Conservation (phyloP, 257 asterid species). For the Solanum chiquidenum region DNA sequence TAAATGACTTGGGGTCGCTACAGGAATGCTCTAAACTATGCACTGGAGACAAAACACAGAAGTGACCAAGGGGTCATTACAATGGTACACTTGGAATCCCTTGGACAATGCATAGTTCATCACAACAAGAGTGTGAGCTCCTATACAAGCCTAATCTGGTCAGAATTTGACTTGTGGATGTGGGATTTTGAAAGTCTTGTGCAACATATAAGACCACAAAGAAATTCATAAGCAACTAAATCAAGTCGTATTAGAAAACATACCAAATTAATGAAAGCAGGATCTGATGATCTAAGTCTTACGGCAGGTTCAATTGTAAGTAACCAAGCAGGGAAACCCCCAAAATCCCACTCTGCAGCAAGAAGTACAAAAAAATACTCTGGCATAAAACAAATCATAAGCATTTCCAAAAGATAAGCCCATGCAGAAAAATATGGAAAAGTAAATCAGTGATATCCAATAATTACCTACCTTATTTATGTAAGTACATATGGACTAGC, state of each 20-base stretch:
- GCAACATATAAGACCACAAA: background rate
- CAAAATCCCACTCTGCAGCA: conserved; percentile 93
- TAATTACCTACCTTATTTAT: background rate
- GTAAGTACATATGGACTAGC: background rate
- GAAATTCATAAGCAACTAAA: background rate
- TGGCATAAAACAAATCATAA: background rate
- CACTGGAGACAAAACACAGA: too few species aligned
- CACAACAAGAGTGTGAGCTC: background rate
- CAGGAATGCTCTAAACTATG: too few species aligned
- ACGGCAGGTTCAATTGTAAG: conserved; percentile 73
- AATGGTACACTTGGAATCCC: background rate
- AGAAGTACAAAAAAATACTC: background rate
- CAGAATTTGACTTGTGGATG: background rate
- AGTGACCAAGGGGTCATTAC: background rate
- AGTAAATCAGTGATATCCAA: background rate
- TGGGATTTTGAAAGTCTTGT: background rate
- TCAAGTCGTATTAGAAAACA: background rate
- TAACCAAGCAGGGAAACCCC: conserved; percentile 97
- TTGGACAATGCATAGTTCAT: background rate
- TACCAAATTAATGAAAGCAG: conserved; percentile 69
- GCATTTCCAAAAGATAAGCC: background rate
- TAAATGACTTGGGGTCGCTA: too few species aligned
- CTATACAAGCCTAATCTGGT: background rate
- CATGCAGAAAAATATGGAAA: background rate
- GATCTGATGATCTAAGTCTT: conserved; percentile 80